Evolutionary conservation across 2,329 filamentous ascomycete species (phyloP).

Genomic region (Aspergillus sp.): DNA sequence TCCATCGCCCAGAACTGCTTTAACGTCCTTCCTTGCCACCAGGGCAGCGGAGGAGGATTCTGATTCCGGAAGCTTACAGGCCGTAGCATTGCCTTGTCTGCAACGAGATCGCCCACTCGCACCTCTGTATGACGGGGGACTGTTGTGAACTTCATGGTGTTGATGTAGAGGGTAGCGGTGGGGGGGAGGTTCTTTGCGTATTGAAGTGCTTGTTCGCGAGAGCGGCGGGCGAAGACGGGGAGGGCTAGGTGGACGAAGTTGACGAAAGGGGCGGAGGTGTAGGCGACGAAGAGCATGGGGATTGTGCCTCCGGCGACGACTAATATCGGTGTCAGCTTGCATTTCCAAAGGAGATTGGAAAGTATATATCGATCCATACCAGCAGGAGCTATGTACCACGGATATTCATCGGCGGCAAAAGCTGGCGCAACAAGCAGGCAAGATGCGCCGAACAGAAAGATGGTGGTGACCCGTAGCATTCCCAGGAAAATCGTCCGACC

Average conservation of each 20-base stretch:
- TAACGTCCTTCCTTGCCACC: slow-evolving; percentile 32
- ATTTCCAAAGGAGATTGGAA: background rate
- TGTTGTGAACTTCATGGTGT: slow-evolving; percentile 41
- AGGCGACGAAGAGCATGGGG: slow-evolving; percentile 59
- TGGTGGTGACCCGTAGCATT: slow-evolving; percentile 62
- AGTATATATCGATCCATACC: slow-evolving; percentile 22
- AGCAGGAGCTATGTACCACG: slow-evolving; percentile 36
- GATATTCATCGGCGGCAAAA: slow-evolving; percentile 42
- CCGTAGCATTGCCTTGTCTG: slow-evolving; percentile 27
- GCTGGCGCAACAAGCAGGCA: slow-evolving; percentile 56
- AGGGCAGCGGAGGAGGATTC: slow-evolving; percentile 28
- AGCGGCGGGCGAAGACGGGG: slow-evolving; percentile 58
- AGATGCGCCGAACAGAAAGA: slow-evolving; percentile 64
- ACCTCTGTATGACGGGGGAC: slow-evolving; percentile 38
- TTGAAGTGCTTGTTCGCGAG: slow-evolving; percentile 41
- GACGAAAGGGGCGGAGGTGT: slow-evolving; percentile 63
- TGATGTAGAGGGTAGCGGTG: slow-evolving; percentile 38
- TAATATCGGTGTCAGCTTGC: slow-evolving; percentile 22
- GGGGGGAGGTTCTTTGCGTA: slow-evolving; percentile 40
- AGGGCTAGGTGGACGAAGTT: slow-evolving; percentile 64
- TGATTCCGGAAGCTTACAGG: slow-evolving; percentile 38
- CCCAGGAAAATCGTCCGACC: slow-evolving; percentile 61
- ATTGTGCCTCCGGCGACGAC: slow-evolving; percentile 55
- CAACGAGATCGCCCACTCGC: slow-evolving; percentile 35
- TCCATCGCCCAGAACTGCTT: slow-evolving; percentile 35